A percentile compares a stretch with the other conserved stretches of the same genome.
Evolutionary conservation across 176 grass and related monocot genomes (phyloP).

Genomic region (Saccharum spontaneum): DNA sequence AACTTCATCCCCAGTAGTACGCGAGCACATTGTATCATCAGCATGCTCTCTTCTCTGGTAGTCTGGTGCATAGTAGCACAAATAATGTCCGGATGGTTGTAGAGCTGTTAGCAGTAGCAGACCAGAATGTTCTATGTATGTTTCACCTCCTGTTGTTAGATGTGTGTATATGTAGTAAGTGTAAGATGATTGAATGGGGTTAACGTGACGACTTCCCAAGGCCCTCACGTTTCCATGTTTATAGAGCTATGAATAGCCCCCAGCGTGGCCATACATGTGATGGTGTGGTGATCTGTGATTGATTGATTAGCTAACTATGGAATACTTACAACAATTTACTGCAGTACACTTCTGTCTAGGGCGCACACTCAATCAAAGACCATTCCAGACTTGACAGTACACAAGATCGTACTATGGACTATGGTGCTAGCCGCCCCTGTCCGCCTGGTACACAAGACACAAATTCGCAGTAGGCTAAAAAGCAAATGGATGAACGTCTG

Average conservation of each 20-base stretch:
- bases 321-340: too few relatives aligned
- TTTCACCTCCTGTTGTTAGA: background rate
- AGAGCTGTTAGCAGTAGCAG: background rate
- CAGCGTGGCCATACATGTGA: background rate
- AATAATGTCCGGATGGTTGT: background rate
- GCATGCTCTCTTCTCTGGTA: background rate
- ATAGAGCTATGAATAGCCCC: background rate
- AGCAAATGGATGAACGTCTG: too few relatives aligned
- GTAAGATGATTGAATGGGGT: background rate
- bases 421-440: too few relatives aligned
- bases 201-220: background rate
- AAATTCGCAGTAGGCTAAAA: too few relatives aligned
- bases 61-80: background rate
- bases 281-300: too few relatives aligned
- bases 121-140: background rate
- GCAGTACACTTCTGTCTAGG: too few relatives aligned
- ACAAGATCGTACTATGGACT: too few relatives aligned
- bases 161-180: background rate
- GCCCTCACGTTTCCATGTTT: background rate
- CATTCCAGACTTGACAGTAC: too few relatives aligned
- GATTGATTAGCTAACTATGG: too few relatives aligned
- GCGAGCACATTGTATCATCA: background rate
- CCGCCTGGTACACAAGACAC: too few relatives aligned
- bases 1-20: background rate
- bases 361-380: too few relatives aligned